Evolutionary conservation across 768 basidiomycete species (phyloP), one percentile per base, ranked within the genome.

Genomic region (Mrakia blollopis): DNA sequence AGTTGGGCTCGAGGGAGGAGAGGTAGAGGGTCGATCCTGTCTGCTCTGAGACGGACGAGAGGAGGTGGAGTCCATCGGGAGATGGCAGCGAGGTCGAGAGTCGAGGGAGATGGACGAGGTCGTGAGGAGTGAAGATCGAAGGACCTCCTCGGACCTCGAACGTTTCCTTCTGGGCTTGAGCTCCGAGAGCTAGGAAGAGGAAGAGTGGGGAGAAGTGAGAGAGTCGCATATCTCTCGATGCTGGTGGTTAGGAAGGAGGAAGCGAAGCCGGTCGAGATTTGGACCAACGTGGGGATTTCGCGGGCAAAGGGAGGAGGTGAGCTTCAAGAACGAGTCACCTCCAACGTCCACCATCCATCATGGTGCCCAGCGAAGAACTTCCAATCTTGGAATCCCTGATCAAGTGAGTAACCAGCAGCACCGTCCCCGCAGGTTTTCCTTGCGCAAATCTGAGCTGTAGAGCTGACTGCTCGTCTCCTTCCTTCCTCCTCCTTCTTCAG

Each of bases 381-480:
- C 90, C 92, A 77, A 93, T 98, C 84, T 90, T 98, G 81, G 96
- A 98, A 87, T 88, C 91, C 41, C 89, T 98, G 80, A 94, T 97
- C 85, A 91, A 92, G 94, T 94, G 80, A 71, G 85, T 82, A 30
- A n/a, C n/a, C n/a, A n/a, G n/a, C n/a, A n/a, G n/a, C n/a, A n/a
- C n/a, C n/a, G n/a, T n/a, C n/a, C n/a, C n/a, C n/a, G n/a, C n/a
- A n/a, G n/a, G n/a, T n/a, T n/a, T n/a, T 57, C 54, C 37, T 11
- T 32, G 21, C 16, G 23, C 39, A 67, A 10, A 54, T 77, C 2
- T 82, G 80, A 14, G 80, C 80, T 81, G 80, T 39, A 79, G 79
- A 13, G 80, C 73, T 23, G 80, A 80, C 14, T 3, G 80, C 67
- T 52, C 78, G 30, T 37, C 67, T 8, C 74, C 78, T n/a, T 78